Evolutionary conservation across 495 filamentous ascomycete species (phyloP).

Genomic region (Aspergillus panamensis): DNA sequence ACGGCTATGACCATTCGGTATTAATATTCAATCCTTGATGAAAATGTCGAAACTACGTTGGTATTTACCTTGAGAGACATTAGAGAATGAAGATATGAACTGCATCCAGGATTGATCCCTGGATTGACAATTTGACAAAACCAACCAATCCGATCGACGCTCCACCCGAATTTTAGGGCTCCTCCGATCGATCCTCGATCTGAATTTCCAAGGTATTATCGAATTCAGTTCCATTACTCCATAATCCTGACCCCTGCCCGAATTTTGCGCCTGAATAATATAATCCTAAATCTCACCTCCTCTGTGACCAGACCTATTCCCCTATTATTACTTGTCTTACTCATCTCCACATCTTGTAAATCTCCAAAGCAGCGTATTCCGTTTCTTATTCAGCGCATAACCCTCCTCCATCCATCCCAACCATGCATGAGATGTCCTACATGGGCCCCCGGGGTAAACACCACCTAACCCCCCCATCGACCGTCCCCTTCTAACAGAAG

Average conservation of each 20-base stretch:
- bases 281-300: not conserved
- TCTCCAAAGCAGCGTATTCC: too few relatives aligned
- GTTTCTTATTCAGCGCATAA: not conserved
- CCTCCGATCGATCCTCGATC: constrained; percentile 4
- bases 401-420: constrained; percentile 4
- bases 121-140: not conserved
- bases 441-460: constrained; percentile 52
- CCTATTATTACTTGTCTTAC: not conserved
- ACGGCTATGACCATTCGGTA: not conserved
- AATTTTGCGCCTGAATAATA: not conserved
- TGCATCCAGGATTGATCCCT: constrained; percentile 1
- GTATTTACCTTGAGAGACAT: too few relatives aligned
- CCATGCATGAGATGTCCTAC: constrained; percentile 62
- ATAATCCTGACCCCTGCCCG: not conserved
- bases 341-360: too few relatives aligned
- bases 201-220: not conserved
- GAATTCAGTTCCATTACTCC: not conserved
- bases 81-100: not conserved
- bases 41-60: too few relatives aligned
- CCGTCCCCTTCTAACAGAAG: not conserved
- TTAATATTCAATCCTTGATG: not conserved
- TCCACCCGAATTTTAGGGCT: constrained; percentile 12
- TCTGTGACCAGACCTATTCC: not conserved
- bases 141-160: not conserved
- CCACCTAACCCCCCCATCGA: not conserved